Percentiles rank a stretch among this genome's conserved stretches.
Evolutionary conservation across 78 protist species (phyloP).

Genomic region (Goniomonas avonlea): DNA sequence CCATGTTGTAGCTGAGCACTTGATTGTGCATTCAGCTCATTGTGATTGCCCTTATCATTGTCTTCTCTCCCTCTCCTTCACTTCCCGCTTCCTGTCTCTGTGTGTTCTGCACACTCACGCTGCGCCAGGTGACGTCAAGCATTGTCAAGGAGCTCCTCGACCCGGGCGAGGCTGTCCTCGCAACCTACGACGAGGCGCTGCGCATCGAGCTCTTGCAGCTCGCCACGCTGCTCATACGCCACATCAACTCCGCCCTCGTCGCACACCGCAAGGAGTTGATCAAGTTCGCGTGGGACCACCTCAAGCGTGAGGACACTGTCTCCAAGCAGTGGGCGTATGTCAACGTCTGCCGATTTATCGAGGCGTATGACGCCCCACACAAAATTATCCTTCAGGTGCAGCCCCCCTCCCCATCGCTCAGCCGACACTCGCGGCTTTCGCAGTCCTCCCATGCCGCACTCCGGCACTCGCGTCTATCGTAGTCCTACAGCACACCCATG

Average conservation of each 20-base stretch:
- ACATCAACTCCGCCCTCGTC: slow-evolving; percentile 23
- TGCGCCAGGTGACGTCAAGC: not conserved
- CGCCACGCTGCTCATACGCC: slow-evolving; percentile 67
- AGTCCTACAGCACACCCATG: no score
- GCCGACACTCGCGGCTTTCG: no score
- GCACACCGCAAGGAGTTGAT: slow-evolving; percentile 67
- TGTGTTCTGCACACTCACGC: not conserved
- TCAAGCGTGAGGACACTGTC: slow-evolving; percentile 73
- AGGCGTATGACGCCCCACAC: slow-evolving; percentile 76
- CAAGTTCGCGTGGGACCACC: slow-evolving; percentile 70
- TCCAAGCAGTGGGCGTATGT: slow-evolving; percentile 76
- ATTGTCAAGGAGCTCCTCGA: slow-evolving; percentile 27
- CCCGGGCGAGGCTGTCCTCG: not conserved
- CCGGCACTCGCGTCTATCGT: no score
- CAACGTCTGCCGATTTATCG: slow-evolving; percentile 77
- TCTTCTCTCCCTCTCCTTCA: not conserved
- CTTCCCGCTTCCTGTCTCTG: not conserved
- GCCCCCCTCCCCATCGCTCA: no score
- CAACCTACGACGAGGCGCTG: slow-evolving; percentile 21
- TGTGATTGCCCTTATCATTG: not conserved
- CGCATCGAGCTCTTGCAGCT: slow-evolving; percentile 60
- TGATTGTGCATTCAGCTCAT: no score
- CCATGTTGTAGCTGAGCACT: no score
- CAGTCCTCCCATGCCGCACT: no score
- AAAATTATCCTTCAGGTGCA: slow-evolving; percentile 73